Evolutionary conservation across 306 rosid species (phyloP), one percentile per base, ranked within the genome.

Genomic region (Oemleria cerasiformis): DNA sequence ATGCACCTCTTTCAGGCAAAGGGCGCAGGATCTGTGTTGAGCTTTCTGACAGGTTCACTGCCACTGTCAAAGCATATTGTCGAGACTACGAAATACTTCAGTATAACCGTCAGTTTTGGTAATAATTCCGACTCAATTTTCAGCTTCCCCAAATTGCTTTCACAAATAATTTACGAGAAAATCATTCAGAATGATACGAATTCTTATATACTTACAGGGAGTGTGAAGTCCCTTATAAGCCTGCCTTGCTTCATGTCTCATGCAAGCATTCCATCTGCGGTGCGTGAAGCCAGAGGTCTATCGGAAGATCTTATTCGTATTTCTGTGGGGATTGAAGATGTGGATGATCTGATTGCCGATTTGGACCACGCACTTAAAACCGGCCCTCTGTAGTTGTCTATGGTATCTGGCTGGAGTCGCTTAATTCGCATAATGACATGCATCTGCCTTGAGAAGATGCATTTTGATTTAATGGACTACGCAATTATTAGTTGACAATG

Each of bases 21-120:
- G 73, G 98, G 96, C 77, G 92, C 98, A 42, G 97, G 97, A 58
- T 84, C 96, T 71, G 97, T 94, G 75, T 79, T 91, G 79, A 94
- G 98, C 85, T 91, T 94, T 83, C 76, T 87, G 81, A 91, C 97
- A 17, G 96, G 97, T 64, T 89, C 96, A 49, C 42, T 82, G 73
- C 83, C 92, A 42, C 87, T 94, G 72, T 94, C 97, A 66, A 94
- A 83, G 92, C 96, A 94, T 78, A 72, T 94, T 76, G 98, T 86
- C 43, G 95, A 94, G 84, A 81, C 84, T 58, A 89, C 95, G 78
- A 87, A 86, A 73, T 94, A 87, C 88, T 94, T 84, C 86, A 88
- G 96, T 88, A 77, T 94, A 72, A 85, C 97, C 9, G 98, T 94
- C 74, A 94, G 98, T 80, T 94, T 91, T 71, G 97, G 97, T 94